Base-by-base conservation (phyloP, 768 basidiomycete species). In the Rhodocollybia butyracea region DNA sequence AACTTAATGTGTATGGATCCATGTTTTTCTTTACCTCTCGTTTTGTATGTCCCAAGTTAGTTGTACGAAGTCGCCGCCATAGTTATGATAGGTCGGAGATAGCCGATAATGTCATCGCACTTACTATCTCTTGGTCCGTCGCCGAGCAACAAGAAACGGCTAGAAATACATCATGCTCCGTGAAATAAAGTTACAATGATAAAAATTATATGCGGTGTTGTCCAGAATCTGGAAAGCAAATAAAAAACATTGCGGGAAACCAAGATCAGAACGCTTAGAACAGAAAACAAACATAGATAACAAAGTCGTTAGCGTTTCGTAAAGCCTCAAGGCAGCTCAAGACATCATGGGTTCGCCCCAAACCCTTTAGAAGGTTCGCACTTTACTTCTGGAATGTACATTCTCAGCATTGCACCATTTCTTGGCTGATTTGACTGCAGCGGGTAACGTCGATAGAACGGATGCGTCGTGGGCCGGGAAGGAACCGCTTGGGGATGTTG, bases 371-470 rank as follows among this genome's bases (percentile, higher is more conserved):
- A 77, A 39, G 81, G 76, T 61, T 91, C 88, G 70, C 85, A 91
- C 66, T 77, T 85, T 57, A 91, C 88, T 17, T 87, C 82, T 10
- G 81, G 78, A 48, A 92, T 88, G 66, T 91, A 91, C 84, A 91
- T 86, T 62, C 84, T 77, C 63, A 92, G 70, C 89, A 91, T 61
- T 91, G 91, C 12, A 91, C 75, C 87, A 90, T 91, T 68, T 91
- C 90, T 67, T 85, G 87, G 73, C 86, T 88, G 60, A 92, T 87
- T 64, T 91, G 89, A 59, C 78, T 83, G 68, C 89, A 92, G 48
- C 88, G 78, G 38, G 87, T 89, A 47, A 92, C 81, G 66, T 92
- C 88, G 42, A 92, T 76, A 31, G 78, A 76, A 30, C 75, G 70
- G 61, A 91, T 67, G 26, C 88, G 82, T 58, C 69, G 74, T 26